Evolutionary conservation across 202 grass and related monocot genomes (phyloP).

Genomic region (Saccharum hybrid): DNA sequence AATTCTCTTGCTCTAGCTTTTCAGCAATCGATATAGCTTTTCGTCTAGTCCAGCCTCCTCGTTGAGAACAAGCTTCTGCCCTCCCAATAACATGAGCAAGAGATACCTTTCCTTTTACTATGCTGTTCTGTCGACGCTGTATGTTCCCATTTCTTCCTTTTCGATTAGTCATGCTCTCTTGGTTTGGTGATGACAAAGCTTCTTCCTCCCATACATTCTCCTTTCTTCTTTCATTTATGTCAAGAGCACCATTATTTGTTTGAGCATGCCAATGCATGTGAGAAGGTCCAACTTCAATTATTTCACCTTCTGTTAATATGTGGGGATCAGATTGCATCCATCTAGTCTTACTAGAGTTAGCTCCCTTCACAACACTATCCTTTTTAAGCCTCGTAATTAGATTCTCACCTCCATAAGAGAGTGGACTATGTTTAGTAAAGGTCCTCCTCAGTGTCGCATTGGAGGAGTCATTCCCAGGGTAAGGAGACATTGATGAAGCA

Average conservation of each 20-base stretch:
- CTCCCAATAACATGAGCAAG: constrained; percentile 89
- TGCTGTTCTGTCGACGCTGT: constrained; percentile 62
- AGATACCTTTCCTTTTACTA: constrained; percentile 90
- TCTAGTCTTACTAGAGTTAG: constrained; percentile 57
- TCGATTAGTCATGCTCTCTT: constrained; percentile 46
- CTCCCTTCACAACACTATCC: constrained; percentile 51
- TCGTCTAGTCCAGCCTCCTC: constrained; percentile 74
- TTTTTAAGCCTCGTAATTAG: constrained; percentile 58
- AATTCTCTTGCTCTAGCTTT: constrained; percentile 93
- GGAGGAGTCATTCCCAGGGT: constrained; percentile 48
- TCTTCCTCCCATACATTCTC: constrained; percentile 54
- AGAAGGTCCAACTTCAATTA: constrained; percentile 73
- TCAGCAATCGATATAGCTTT: constrained; percentile 90
- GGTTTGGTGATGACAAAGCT: constrained; percentile 60
- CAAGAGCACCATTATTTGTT: constrained; percentile 43
- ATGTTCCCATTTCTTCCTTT: constrained; percentile 59
- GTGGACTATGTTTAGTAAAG: constrained; percentile 63
- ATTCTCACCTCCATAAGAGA: constrained; percentile 65
- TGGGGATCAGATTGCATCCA: constrained; percentile 85
- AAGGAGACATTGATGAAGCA: constrained; percentile 49
- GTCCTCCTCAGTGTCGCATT: constrained; percentile 54
- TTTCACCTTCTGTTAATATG: constrained; percentile 96
- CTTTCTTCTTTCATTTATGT: constrained; percentile 55
- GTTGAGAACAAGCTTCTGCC: constrained; percentile 74
- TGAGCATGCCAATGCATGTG: constrained; percentile 52